These are phyloP conservation scores for Schizochytrium sp. DNA, from an alignment of 108 stramenopile species.

Conservation along the genomic window DNA sequence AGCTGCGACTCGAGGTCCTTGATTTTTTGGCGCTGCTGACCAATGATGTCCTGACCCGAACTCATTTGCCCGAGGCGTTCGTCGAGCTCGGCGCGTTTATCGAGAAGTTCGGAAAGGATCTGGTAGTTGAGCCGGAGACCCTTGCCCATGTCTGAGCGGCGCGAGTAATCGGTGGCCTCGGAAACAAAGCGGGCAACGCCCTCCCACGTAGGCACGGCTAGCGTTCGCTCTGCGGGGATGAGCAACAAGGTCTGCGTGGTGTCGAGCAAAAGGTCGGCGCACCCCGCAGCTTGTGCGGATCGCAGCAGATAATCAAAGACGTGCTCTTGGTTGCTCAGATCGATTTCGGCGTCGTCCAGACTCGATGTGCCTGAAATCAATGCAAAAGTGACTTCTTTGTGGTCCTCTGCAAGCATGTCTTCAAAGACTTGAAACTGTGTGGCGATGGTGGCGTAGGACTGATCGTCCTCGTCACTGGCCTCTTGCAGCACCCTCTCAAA, in stretches of 20 bases:
- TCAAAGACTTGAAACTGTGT: not conserved
- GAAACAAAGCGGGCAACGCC: not conserved
- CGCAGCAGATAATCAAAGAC: not conserved
- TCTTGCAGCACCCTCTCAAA: not conserved
- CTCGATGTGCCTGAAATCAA: not conserved
- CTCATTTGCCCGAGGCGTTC: not conserved
- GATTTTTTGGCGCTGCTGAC: constrained; percentile 4
- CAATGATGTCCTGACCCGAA: not conserved
- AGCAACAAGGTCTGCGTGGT: not conserved
- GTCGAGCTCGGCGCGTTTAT: constrained; percentile 3
- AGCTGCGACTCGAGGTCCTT: not conserved
- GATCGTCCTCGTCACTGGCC: not conserved
- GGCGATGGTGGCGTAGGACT: not conserved
- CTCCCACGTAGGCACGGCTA: not conserved
- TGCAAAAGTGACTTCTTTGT: not conserved
- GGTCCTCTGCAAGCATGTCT: not conserved
- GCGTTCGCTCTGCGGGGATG: not conserved
- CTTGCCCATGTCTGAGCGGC: not conserved
- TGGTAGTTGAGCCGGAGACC: not conserved
- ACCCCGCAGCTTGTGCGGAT: not conserved
- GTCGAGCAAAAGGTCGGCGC: not conserved
- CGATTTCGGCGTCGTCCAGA: not conserved
- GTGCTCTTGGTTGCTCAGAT: not conserved
- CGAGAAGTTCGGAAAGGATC: not conserved
- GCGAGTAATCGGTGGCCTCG: constrained; percentile 3